Base-by-base conservation (phyloP, 768 basidiomycete species). In the Russula emetica region DNA sequence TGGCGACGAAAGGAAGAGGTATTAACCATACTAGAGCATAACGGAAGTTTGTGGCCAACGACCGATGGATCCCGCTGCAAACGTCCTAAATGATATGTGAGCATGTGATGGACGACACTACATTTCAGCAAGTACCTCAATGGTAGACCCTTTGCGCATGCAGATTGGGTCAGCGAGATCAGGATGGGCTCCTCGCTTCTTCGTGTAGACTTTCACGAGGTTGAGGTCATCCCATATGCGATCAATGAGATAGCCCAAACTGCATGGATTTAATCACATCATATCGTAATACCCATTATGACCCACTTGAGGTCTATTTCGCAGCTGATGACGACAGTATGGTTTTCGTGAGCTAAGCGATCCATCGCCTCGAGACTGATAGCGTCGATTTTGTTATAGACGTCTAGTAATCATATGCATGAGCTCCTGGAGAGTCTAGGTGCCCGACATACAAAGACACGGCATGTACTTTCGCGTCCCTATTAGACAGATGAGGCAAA, bases 381-480 rank as follows among this genome's bases (percentile, higher is more conserved):
- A 3, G 90, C 82, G 70, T 98, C 95, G 64, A 97, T 85, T 77
- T 99, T 99, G 81, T 99, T 99, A 78, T 96, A 96, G 9, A 95
- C 94, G 74, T 92, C 90, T 92, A 63, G 13, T 30, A 59, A 53
- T 32, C 53, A 54, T 57, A 26, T 38, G n/a, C 61, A 54, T 49
- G 24, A 55, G 63, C n/a, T 45, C 45, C 51, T 20, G 20, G 13
- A 47, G 55, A 14, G 32, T 22, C 42, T 26, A 44, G 42, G 18
- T 10, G 28, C 13, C 34, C 76, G 26, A 52, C 87, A 67, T 69
- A 90, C 90, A 98, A 50, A 98, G 81, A 73, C 94, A 96, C 20
- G 92, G 93, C 2, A 97, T 82, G 71, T 98, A 98, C 81, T 98
- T 98, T 69, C 96, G 83, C 8, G 90, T 95, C 24, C 91, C 91